Evolutionary conservation across 768 basidiomycete species (phyloP), one percentile per base, ranked within the genome.

Genomic region (Lactarius akahatsu): DNA sequence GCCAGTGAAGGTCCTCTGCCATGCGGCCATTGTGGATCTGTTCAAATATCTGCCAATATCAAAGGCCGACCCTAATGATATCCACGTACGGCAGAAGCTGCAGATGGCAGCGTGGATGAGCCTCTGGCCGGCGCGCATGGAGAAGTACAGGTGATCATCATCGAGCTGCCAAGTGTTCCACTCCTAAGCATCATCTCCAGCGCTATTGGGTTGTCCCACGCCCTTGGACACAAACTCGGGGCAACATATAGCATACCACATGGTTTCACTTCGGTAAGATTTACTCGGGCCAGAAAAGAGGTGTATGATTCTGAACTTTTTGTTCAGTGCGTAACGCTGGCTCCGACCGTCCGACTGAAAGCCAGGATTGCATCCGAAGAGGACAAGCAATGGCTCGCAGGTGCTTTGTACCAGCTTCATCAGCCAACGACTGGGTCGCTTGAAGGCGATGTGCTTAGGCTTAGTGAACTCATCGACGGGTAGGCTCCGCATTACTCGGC

Each of bases 81-180:
- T 92, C 41, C 82, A 80, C n/a, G 74, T 79, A 61, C 84, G 91
- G 18, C 88, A 91, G 71, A 86, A 83, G 73, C 79, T 91, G 16
- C 85, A 90, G 73, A 63, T 92, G 50, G 91, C 90, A 2, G 83
- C 89, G 1, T 92, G 89, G 91, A 90, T 90, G 88, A 90, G 87
- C 68, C 70, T 90, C 13, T 91, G 88, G 89, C 89, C 90, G 0
- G 75, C 80, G 52, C 85, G 83, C 71, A 64, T 80, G 10, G 84
- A 86, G 71, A 81, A 78, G 70, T 86, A 86, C 71, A 80, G 80
- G 87, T 85, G 32, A 55, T 66, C 38, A 41, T 30, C 13, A 41
- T 30, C 13, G 13, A 26, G 20, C 26, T 38, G 4, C 13, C 4
- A 15, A n/a, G 41, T 57, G 66, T 36, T 66, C 30, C 40, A 23